Percentiles rank a stretch among this genome's conserved stretches.
Conservation (phyloP, 257 asterid genomes). For the Salvia miltiorrhiza region DNA sequence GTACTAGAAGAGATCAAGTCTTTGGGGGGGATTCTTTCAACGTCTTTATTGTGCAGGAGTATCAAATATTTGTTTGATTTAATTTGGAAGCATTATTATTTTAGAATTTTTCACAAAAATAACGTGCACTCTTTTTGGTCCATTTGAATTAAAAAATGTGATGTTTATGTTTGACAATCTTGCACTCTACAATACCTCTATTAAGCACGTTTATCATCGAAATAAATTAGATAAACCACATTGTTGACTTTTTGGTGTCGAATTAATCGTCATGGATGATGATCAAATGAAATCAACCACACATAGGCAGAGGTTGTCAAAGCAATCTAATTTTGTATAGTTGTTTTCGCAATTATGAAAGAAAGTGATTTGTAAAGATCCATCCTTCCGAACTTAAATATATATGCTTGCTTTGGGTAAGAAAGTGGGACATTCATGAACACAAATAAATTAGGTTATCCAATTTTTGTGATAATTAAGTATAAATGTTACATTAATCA, state of each 20-base stretch:
- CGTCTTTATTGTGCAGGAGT: background rate
- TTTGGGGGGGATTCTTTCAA: background rate
- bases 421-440: background rate
- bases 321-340: background rate
- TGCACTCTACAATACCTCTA: background rate
- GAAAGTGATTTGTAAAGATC: background rate
- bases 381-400: background rate
- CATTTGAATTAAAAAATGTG: conserved; percentile 4
- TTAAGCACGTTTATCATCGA: conserved; percentile 14
- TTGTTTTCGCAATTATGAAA: background rate
- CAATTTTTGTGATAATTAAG: background rate
- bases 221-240: background rate
- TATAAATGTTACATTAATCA: background rate
- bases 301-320: background rate
- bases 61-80: background rate
- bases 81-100: background rate
- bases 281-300: background rate
- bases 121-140: conserved; percentile 13
- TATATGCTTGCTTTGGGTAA: background rate
- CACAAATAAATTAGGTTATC: background rate
- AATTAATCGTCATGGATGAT: conserved; percentile 14
- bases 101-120: background rate
- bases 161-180: conserved; percentile 11
- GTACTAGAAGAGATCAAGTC: background rate
- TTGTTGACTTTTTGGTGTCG: conserved; percentile 9